These are phyloP conservation scores for Tylopilus subfusipes DNA, from an alignment of 768 basidiomycete genomes.

Conservation along the genomic window DNA sequence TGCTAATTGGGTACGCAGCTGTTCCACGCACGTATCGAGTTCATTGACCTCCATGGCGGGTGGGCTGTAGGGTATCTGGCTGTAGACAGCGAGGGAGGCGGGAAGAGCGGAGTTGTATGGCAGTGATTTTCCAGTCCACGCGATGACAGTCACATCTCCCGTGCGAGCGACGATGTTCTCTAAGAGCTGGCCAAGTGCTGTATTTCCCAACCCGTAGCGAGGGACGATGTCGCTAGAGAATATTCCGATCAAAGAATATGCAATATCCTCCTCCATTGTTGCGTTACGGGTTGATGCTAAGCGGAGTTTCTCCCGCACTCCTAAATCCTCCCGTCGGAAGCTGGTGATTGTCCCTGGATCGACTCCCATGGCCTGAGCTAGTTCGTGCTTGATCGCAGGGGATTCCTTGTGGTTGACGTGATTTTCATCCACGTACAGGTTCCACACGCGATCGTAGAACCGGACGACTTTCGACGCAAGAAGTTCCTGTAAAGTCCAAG, in stretches of 20 bases:
- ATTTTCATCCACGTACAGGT: conserved; percentile 3
- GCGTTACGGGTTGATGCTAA: conserved; percentile 7
- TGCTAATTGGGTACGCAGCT: not conserved
- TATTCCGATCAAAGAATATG: not conserved
- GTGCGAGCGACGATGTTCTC: conserved; percentile 6
- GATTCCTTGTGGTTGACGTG: conserved; percentile 2
- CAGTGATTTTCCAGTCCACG: conserved; percentile 6
- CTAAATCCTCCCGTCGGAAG: conserved; percentile 2
- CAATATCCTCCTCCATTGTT: conserved; percentile 3
- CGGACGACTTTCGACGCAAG: conserved; percentile 9
- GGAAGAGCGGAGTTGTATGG: conserved; percentile 10
- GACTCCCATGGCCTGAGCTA: conserved; percentile 6
- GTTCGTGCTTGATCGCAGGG: conserved; percentile 5
- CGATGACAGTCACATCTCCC: conserved; percentile 6
- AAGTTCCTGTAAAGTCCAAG: not conserved
- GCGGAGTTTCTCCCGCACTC: conserved; percentile 7
- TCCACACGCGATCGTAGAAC: conserved; percentile 10
- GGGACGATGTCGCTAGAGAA: conserved; percentile 7
- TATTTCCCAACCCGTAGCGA: conserved; percentile 2
- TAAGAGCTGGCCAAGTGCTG: conserved; percentile 5
- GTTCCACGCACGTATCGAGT: not conserved
- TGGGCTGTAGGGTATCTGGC: not conserved
- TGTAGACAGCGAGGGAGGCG: conserved; percentile 3
- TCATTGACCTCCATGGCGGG: not conserved
- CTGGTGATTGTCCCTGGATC: not conserved